Percentiles rank a stretch among this genome's conserved stretches.
Evolutionary conservation across 2,329 filamentous ascomycete species (phyloP).

Genomic region (Madurella fahalii): DNA sequence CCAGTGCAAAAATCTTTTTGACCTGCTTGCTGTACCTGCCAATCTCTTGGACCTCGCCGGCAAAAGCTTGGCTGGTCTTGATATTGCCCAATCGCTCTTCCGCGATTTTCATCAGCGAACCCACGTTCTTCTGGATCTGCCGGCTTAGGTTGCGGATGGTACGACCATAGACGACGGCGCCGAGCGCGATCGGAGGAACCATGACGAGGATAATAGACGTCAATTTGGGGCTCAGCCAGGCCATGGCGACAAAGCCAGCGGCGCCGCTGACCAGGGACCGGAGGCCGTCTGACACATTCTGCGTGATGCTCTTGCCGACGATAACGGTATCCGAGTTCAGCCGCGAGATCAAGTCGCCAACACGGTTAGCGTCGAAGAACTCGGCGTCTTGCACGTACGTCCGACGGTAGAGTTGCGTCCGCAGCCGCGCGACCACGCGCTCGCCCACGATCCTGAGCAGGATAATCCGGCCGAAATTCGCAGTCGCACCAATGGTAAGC

Average conservation of each 20-base stretch:
- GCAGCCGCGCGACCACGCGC: conserved; percentile 82
- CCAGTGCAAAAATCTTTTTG: conserved; percentile 84
- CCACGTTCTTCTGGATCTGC: conserved; percentile 89
- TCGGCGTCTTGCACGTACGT: conserved; percentile 98
- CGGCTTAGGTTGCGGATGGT: conserved; percentile 85
- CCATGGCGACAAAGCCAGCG: conserved; percentile 88
- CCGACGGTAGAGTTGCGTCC: conserved; percentile 83
- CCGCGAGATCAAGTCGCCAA: conserved; percentile 92
- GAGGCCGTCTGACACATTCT: conserved; percentile 95
- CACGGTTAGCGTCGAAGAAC: conserved; percentile 96
- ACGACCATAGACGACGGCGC: conserved; percentile 87
- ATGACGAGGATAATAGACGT: conserved; percentile 82
- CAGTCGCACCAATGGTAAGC: conserved; percentile 76
- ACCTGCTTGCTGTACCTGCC: conserved; percentile 88
- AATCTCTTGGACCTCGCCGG: conserved; percentile 86
- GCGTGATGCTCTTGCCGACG: conserved; percentile 96
- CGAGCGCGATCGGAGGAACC: conserved; percentile 85
- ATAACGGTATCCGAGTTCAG: conserved; percentile 96
- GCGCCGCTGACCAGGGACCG: conserved; percentile 83
- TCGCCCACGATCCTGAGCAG: conserved; percentile 92
- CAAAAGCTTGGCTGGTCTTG: conserved; percentile 93
- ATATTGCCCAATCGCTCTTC: conserved; percentile 98
- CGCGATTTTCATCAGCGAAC: conserved; percentile 90
- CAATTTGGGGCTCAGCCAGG: conserved; percentile 88
- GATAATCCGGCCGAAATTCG: conserved; percentile 92